Evolutionary conservation across 1,284 basidiomycete species (phyloP), one percentile per base, ranked within the genome.

Genomic region (Inonotus obliquus): DNA sequence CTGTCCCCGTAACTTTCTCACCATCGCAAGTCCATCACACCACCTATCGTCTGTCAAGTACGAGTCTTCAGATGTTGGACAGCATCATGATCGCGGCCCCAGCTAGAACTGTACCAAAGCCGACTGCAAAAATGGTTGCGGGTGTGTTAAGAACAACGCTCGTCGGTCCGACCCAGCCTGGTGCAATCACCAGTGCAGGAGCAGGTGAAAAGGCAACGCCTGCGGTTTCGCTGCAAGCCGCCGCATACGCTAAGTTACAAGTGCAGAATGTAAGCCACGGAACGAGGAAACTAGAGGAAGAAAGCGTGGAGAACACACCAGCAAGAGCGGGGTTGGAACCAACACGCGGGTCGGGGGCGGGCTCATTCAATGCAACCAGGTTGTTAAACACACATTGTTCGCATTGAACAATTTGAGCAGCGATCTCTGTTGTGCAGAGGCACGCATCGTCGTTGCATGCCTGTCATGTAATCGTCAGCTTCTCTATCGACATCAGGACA

Each of bases 321-420:
- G 68, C 69, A 32, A 89, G 71, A 17, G 83, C 75, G 14, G 77
- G 68, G 57, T 80, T 78, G 21, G 81, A 83, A n/a, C 87, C 87
- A 5, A 79, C 80, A 19, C 76, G 75, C 32, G 74, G 71, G 69
- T 86, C 82, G 25, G 78, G 74, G 54, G 77, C 74, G 19, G 71
- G 74, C 59, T 74, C 70, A 69, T 87, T 85, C 38, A 71, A 72
- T 6, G 69, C 67, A 66, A 90, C 79, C 39, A 88, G 72, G 60
- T 74, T 71, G 51, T 72, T 71, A 69, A 86, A 84, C 77, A 85
- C 79, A 75, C 88, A 89, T 67, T 85, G 80, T 69, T 90, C 79
- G 72, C 86, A 87, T 23, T 65, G 56, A 0, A 74, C 71, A 59
- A 90, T 71, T 0, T 69, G 64, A 0, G 68, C 56, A 29, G 81